Base-by-base conservation (phyloP, 257 asterid genomes). In the Solanum sejunctum region DNA sequence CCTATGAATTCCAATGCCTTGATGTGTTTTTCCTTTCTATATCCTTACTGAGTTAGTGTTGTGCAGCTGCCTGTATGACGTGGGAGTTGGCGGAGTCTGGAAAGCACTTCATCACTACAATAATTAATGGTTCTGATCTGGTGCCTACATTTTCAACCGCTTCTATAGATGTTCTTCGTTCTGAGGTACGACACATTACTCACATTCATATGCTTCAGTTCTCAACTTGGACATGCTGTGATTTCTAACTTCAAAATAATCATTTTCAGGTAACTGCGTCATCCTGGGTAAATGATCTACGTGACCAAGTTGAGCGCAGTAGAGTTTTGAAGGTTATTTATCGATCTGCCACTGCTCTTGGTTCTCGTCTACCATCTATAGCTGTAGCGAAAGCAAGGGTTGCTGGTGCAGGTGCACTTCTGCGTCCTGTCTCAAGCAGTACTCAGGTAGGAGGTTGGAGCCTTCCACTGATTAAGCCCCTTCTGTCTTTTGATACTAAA, bases 31-130 rank as follows among this genome's bases (percentile, higher is more conserved):
- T 49, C 45, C 20, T 77, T 15, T 15, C 23, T 23, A 8, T 51
- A 51, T 51, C 60, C 82, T 83, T 70, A 39, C 56, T 36, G 26
- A 55, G 41, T 20, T 13, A 16, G 43, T 45, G 47, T 21, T 84
- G 49, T 39, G 18, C 89, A 94, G 97, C 95, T 88, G 97, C 98
- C 84, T 93, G 98, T 87, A 93, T 94, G 97, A 94, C 97, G 45
- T 91, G 93, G 94, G 98, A 91, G 90, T 88, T 94, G 91, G 98
- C 96, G 4, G 98, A 94, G 84, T 94, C 97, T 15, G 96, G 98
- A 80, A 91, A 93, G 81, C 90, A 92, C 85, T 93, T 93, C 89
- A 94, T 94, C 82, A 91, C 97, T 64, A 91, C 97, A 78, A 88
- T 93, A 85, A 89, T 93, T 81, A 94, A 94, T 84, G 98, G 98